These are phyloP conservation scores for Pseudopyricularia cyperi DNA, from an alignment of 2,329 filamentous ascomycete genomes.

Conservation along the genomic window DNA sequence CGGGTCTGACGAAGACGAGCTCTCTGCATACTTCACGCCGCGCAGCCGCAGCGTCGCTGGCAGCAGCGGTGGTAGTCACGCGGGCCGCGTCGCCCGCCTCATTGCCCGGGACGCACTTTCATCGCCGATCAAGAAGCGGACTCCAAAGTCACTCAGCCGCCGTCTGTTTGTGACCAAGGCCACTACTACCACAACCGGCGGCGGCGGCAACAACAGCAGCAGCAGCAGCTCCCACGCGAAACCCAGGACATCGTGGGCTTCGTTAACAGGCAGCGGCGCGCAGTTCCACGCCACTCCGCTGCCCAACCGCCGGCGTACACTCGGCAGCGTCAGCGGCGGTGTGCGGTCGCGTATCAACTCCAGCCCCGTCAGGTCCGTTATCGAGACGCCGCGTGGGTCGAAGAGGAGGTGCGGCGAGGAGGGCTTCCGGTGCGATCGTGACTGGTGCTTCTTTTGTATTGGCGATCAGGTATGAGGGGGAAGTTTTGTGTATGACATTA, in stretches of 20 bases:
- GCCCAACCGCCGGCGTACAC: not conserved
- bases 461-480: constrained; percentile 5
- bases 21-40: constrained; percentile 14
- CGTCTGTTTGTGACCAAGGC: constrained; percentile 1
- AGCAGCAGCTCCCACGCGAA: not conserved
- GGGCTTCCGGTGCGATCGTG: constrained; percentile 40
- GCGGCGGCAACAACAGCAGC: too few species aligned
- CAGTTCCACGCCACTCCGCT: not conserved
- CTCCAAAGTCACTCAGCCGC: constrained; percentile 1
- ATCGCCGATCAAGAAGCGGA: not conserved
- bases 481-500: too few species aligned
- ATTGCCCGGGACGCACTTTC: not conserved
- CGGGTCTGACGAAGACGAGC: constrained; percentile 21
- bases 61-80: not conserved
- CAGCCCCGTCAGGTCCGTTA: constrained; percentile 12
- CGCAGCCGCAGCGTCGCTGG: not conserved
- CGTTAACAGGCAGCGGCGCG: not conserved
- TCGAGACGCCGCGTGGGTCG: constrained; percentile 36
- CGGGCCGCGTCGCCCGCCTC: not conserved
- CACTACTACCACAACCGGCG: not conserved
- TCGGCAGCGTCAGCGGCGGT: not conserved
- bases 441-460: constrained; percentile 49
- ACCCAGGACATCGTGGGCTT: not conserved
- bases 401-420: constrained; percentile 38
- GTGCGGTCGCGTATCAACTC: not conserved